Conservation (phyloP, 768 basidiomycete genomes). For the Tylopilus sp. region DNA sequence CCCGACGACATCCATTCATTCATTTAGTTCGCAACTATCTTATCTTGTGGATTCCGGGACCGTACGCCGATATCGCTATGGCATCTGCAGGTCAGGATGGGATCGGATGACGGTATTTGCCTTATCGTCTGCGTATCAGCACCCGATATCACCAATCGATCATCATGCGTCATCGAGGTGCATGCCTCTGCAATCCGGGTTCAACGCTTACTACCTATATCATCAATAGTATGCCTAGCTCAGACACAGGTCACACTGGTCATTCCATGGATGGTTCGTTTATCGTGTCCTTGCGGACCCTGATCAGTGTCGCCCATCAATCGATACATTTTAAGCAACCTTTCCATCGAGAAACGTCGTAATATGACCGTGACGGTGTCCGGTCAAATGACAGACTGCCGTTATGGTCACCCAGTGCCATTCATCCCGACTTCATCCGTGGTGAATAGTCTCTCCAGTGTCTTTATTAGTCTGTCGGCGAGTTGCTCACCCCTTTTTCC, state of each 20-base stretch:
- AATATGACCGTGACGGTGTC: no score
- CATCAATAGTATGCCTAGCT: not conserved
- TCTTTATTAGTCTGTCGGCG: not conserved
- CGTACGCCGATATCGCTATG: not conserved
- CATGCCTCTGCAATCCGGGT: not conserved
- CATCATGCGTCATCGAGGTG: no score
- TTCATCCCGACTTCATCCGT: constrained; percentile 6
- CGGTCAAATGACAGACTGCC: not conserved
- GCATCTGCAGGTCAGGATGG: not conserved
- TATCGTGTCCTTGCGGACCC: not conserved
- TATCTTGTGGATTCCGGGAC: no score
- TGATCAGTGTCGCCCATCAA: not conserved
- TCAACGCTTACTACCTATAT: no score
- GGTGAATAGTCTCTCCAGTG: not conserved
- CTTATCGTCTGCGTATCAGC: not conserved
- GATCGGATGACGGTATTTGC: not conserved
- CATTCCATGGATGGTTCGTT: not conserved
- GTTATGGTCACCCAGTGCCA: not conserved
- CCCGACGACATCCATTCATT: not conserved
- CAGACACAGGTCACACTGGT: not conserved
- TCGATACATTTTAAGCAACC: not conserved
- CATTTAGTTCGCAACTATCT: no score
- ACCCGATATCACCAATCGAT: no score
- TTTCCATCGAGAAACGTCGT: not conserved
- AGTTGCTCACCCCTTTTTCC: not conserved